Base-by-base conservation (phyloP, 495 filamentous ascomycete species). In the Penicillium alfredii region DNA sequence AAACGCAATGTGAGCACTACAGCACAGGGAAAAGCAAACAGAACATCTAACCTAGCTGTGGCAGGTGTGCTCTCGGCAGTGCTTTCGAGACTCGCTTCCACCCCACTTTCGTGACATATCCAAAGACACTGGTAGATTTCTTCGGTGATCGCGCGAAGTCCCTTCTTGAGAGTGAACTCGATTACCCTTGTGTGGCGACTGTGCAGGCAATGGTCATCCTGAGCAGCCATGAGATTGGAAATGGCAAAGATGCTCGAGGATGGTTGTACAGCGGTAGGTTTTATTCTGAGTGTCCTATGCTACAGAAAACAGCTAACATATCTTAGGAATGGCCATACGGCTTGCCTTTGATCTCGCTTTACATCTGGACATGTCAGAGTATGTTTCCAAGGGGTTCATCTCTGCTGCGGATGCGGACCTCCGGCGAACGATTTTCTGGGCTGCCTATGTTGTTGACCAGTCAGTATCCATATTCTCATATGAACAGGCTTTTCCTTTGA, bases 251-350 rank as follows among this genome's bases (percentile, higher is more conserved):
- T 39, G 38, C 59, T 13, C 42, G 61, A 23, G 63, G 61, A 3
- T 64, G 61, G 63, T 40, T 67, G 4, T 63, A 63, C 33, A 58
- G 54, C 32, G 63, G 63, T 58, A 52, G 40, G 41, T 32, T 5
- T 21, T 19, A 12, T 11, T 12, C n/a, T n/a, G n/a, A 14, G 0
- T 19, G 13, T 16, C n/a, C 13, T 1, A 4, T 11, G 12, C 29
- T 1, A 8, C 12, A 22, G 13, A 27, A 27, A 3, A 13, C 26
- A 30, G 12, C 9, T 11, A 7, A 15, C 7, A 6, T 8, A 13
- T 22, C 6, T 0, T 20, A 58, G 62, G 62, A 33, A 68, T 68
- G 63, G 55, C 63, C 2, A 51, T 63, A 32, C 50, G 63, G 17
- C 48, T 68, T 11, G 34, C 57, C 7, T 47, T 57, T 17, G 56